Evolutionary conservation across 352 stramenopile species (phyloP).

Genomic region (Phytophthora fragariae): DNA sequence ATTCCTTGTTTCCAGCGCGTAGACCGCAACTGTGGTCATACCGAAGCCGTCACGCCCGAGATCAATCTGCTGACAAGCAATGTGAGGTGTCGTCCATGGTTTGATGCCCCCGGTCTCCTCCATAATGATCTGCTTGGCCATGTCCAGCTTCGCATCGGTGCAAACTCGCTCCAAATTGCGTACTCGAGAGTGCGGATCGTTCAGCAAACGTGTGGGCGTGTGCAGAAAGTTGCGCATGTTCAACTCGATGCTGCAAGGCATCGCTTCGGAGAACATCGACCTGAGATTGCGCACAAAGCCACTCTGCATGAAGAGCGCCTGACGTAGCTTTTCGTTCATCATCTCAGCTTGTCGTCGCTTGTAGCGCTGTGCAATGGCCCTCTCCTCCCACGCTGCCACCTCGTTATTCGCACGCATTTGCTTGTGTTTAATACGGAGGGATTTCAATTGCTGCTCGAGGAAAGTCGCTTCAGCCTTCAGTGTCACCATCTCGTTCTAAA

Average conservation of each 20-base stretch:
- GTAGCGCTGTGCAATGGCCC: conserved; percentile 48
- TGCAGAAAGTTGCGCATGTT: conserved; percentile 45
- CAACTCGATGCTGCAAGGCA: conserved; percentile 34
- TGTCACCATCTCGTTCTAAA: conserved; percentile 40
- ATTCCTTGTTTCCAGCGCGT: conserved; percentile 39
- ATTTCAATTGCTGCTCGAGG: conserved; percentile 51
- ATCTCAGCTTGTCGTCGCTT: conserved; percentile 46
- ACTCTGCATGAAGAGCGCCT: conserved; percentile 37
- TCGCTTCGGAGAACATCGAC: conserved; percentile 33
- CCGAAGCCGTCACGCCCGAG: conserved; percentile 29
- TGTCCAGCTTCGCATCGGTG: conserved; percentile 36
- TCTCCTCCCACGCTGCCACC: conserved; percentile 51
- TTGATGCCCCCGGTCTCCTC: conserved; percentile 32
- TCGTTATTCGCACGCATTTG: conserved; percentile 32
- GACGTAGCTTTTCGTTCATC: conserved; percentile 36
- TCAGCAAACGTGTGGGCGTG: conserved; percentile 32
- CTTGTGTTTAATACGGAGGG: conserved; percentile 48
- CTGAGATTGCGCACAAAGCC: conserved; percentile 37
- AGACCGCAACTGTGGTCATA: conserved; percentile 43
- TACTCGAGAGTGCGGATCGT: conserved; percentile 22
- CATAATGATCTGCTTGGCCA: conserved; percentile 40
- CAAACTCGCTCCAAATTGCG: conserved; percentile 32
- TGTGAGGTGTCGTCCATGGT: conserved; percentile 23
- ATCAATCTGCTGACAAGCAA: conserved; percentile 34
- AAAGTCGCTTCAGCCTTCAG: conserved; percentile 49